phyloP scores from a whole-genome alignment of 805 yeast genomes.

The Ascoidea rubescens region DNA sequence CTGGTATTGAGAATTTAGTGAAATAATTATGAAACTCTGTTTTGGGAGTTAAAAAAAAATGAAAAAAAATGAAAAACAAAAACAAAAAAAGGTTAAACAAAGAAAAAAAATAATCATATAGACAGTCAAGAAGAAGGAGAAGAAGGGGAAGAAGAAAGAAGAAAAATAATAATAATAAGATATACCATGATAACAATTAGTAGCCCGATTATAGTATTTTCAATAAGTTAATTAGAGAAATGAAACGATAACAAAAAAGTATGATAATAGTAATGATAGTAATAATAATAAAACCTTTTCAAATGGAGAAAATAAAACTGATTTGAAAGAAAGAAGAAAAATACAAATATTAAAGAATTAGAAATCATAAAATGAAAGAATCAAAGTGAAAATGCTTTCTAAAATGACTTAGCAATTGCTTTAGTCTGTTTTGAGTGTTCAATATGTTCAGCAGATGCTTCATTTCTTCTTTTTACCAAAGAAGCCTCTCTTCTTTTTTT shows the following conservation, averaged over 20 bases:
- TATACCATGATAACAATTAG: not conserved
- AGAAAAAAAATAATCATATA: no score
- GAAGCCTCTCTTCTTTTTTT: slow-evolving; percentile 64
- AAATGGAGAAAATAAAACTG: not conserved
- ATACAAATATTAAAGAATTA: not conserved
- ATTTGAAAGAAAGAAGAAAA: no score
- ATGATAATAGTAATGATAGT: not conserved
- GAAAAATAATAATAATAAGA: not conserved
- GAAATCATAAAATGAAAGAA: not conserved
- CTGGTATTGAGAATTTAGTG: no score
- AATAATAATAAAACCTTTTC: no score
- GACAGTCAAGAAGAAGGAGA: not conserved
- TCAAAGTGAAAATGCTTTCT: no score
- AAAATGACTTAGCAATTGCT: no score
- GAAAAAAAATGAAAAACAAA: no score
- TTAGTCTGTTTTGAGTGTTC: no score
- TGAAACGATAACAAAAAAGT: not conserved
- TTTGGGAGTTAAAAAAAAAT: no score
- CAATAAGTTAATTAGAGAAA: not conserved
- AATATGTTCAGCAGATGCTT: not conserved
- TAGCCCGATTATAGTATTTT: slow-evolving; percentile 3
- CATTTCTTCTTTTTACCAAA: slow-evolving; percentile 58
- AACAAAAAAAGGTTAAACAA: no score
- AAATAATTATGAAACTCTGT: no score
- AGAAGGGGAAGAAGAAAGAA: not conserved